phyloP scores from a whole-genome alignment of 495 filamentous ascomycete genomes.

The Neohortaea acidophila region DNA sequence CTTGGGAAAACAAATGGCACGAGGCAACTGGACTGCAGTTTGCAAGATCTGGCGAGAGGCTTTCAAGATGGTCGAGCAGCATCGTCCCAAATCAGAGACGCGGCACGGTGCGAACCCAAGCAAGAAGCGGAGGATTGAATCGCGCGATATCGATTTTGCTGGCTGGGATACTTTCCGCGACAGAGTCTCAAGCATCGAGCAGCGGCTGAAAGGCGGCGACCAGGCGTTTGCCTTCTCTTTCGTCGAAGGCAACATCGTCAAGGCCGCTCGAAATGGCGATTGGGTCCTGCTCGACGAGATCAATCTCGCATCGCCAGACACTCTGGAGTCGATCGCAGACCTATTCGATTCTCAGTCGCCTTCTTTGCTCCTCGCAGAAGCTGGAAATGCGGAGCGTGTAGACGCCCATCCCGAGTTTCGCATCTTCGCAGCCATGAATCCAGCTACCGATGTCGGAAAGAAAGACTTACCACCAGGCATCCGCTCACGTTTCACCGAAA shows the following conservation, averaged over 20 bases:
- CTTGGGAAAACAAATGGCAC: conserved; percentile 60
- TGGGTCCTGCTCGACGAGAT: conserved; percentile 99
- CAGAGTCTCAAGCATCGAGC: conserved; percentile 65
- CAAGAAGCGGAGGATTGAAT: conserved; percentile 73
- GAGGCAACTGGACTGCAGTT: conserved; percentile 67
- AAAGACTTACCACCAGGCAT: conserved; percentile 75
- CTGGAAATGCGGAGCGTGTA: conserved; percentile 75
- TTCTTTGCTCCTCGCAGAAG: conserved; percentile 79
- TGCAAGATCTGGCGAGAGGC: conserved; percentile 81
- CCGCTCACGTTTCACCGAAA: conserved; percentile 77
- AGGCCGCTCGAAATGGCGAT: conserved; percentile 81
- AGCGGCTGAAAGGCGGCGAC: conserved; percentile 59
- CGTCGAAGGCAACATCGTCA: conserved; percentile 85
- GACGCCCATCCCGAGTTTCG: conserved; percentile 85
- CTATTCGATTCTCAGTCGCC: conserved; percentile 57
- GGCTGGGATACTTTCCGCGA: conserved; percentile 68
- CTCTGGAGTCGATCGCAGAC: conserved; percentile 80
- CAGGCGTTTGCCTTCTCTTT: conserved; percentile 88
- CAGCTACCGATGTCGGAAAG: conserved; percentile 93
- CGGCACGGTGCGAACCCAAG: conserved; percentile 43
- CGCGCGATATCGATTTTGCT: conserved; percentile 25
- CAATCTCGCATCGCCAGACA: conserved; percentile 87
- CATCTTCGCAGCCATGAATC: conserved; percentile 98
- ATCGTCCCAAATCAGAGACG: neutral
- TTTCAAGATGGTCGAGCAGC: conserved; percentile 58